A percentile compares a stretch with the other conserved stretches of the same genome.
phyloP scores from a whole-genome alignment of 371 early-diverging fungal genomes.

The Mortierella sp. region DNA sequence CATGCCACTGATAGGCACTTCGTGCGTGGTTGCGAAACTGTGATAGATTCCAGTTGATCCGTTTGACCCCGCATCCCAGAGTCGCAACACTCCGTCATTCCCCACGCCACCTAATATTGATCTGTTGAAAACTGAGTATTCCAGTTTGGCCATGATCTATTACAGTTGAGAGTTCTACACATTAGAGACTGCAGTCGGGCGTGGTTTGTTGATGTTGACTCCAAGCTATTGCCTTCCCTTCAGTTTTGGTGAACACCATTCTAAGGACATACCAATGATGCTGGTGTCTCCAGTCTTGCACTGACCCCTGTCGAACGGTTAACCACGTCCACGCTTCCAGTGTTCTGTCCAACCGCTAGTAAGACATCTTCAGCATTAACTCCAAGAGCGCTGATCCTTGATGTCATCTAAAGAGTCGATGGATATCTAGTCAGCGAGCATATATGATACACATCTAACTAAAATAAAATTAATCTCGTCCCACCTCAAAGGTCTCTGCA shows the following conservation, averaged over 20 bases:
- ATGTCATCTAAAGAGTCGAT: constrained; percentile 15
- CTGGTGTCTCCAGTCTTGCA: constrained; percentile 31
- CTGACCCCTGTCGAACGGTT: constrained; percentile 31
- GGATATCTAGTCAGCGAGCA: not conserved
- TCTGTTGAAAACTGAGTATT: constrained; percentile 51
- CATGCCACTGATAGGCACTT: constrained; percentile 60
- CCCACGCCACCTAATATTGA: constrained; percentile 64
- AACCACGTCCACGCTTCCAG: constrained; percentile 35
- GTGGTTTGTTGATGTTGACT: not conserved
- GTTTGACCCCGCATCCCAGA: constrained; percentile 63
- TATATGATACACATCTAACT: not conserved
- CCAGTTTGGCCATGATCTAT: constrained; percentile 55
- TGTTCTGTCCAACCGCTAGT: constrained; percentile 43
- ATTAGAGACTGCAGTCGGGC: not conserved
- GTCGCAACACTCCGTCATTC: constrained; percentile 65
- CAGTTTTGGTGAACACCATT: not conserved
- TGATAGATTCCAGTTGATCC: constrained; percentile 49
- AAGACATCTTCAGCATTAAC: constrained; percentile 44
- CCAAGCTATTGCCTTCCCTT: not conserved
- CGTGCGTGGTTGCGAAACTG: constrained; percentile 60
- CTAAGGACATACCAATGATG: constrained; percentile 27
- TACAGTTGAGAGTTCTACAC: not conserved
- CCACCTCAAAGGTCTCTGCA: constrained; percentile 39
- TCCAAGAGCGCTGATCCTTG: constrained; percentile 39
- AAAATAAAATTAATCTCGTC: not conserved